These are phyloP conservation scores for Jaapia argillacea DNA, from an alignment of 768 basidiomycete species.

Conservation along the genomic window DNA sequence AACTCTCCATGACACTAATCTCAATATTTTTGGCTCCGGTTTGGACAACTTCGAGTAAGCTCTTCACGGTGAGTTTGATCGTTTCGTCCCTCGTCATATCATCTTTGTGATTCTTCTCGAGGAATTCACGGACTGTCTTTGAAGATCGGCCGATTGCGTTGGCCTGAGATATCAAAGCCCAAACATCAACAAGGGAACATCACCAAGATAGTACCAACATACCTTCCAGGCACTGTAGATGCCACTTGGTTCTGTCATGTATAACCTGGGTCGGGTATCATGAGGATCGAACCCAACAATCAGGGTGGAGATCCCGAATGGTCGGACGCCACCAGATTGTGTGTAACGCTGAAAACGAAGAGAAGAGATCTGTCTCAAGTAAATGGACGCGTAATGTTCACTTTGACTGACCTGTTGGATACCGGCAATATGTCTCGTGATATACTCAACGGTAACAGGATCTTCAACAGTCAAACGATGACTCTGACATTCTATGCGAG, in stretches of 20 bases:
- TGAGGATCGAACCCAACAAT: slow-evolving; percentile 96
- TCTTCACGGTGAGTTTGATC: slow-evolving; percentile 93
- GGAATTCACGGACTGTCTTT: slow-evolving; percentile 96
- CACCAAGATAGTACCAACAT: slow-evolving; percentile 10
- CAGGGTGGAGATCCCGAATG: slow-evolving; percentile 95
- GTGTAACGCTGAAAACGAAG: slow-evolving; percentile 97
- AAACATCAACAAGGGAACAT: background rate
- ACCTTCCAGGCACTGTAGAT: slow-evolving; percentile 99
- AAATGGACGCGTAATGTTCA: background rate
- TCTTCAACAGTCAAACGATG: slow-evolving; percentile 97
- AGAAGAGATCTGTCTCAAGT: background rate
- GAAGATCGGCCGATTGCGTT: slow-evolving; percentile 97
- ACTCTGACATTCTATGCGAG: slow-evolving; percentile 94
- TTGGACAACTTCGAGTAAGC: slow-evolving; percentile 94
- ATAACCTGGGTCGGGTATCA: slow-evolving; percentile 78
- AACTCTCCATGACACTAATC: slow-evolving; percentile 94
- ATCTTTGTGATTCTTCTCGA: slow-evolving; percentile 97
- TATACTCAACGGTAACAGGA: slow-evolving; percentile 96
- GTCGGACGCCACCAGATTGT: slow-evolving; percentile 96
- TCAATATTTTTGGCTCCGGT: slow-evolving; percentile 99
- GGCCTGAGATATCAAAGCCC: slow-evolving; percentile 43
- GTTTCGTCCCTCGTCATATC: slow-evolving; percentile 82
- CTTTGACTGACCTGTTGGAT: slow-evolving; percentile 77
- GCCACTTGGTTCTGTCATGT: slow-evolving; percentile 96
- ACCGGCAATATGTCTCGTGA: slow-evolving; percentile 96